Evolutionary conservation across 177 flowering plant genomes (phyloP).

Genomic region (Tripterygium wilfordii): DNA sequence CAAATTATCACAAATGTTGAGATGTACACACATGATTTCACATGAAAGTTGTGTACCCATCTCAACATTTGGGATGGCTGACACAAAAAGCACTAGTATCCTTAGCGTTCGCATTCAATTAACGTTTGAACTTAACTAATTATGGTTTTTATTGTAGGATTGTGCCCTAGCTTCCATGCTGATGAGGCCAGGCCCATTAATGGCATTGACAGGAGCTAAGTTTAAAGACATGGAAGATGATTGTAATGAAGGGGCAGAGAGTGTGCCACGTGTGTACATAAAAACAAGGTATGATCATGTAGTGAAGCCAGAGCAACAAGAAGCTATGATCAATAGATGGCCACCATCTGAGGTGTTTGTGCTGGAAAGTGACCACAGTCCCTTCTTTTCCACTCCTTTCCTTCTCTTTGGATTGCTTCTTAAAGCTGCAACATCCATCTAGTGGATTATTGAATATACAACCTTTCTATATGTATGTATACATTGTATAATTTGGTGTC

Average conservation of each 20-base stretch:
- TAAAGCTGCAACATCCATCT: slow-evolving; percentile 31
- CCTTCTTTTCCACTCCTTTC: slow-evolving; percentile 64
- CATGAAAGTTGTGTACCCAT: no score
- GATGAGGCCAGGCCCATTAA: slow-evolving; percentile 53
- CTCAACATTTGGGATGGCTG: no score
- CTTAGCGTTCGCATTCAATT: no score
- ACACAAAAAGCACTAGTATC: no score
- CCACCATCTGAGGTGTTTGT: slow-evolving; percentile 47
- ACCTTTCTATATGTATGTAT: no score
- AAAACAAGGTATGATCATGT: slow-evolving; percentile 52
- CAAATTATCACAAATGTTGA: no score
- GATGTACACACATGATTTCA: no score
- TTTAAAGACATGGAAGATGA: slow-evolving; percentile 15
- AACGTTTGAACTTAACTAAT: no score
- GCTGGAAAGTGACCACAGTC: slow-evolving; percentile 76
- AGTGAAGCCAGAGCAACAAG: slow-evolving; percentile 67
- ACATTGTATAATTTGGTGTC: no score
- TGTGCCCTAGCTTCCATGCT: slow-evolving; percentile 59
- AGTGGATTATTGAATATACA: no score
- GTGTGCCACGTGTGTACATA: slow-evolving; percentile 53
- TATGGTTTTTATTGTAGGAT: no score
- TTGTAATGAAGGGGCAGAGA: slow-evolving; percentile 17
- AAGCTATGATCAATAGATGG: slow-evolving; percentile 71
- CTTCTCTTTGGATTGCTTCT: slow-evolving; percentile 51
- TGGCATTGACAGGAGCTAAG: slow-evolving; percentile 32